Evolutionary conservation across 2,329 filamentous ascomycete genomes (phyloP).

Genomic region (Ceratocystis diversiconidia): DNA sequence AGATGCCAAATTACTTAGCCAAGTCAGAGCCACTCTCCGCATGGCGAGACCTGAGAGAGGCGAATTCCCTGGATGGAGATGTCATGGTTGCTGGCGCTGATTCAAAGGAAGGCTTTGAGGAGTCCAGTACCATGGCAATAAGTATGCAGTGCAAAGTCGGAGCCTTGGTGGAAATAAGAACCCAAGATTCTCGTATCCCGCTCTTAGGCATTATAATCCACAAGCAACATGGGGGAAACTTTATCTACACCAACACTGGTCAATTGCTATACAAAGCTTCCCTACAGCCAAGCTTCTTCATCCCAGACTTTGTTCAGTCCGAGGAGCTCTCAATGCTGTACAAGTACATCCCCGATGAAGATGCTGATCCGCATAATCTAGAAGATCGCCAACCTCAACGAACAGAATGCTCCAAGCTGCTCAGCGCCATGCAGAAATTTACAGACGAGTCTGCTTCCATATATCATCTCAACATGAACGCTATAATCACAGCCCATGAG

Average conservation of each 20-base stretch:
- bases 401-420: constrained; percentile 29
- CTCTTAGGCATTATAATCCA: constrained; percentile 41
- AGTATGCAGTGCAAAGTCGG: constrained; percentile 8
- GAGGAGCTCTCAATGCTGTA: constrained; percentile 29
- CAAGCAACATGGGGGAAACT: constrained; percentile 35
- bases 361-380: background rate
- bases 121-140: background rate
- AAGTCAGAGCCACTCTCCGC: constrained; percentile 10
- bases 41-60: constrained; percentile 12
- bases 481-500: constrained; percentile 33
- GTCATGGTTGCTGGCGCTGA: constrained; percentile 3
- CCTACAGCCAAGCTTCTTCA: constrained; percentile 35
- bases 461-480: constrained; percentile 35
- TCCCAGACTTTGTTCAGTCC: constrained; percentile 32
- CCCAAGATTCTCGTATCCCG: constrained; percentile 30
- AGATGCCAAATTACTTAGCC: constrained; percentile 11
- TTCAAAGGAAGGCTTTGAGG: constrained; percentile 3
- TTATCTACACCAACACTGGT: constrained; percentile 41
- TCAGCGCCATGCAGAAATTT: constrained; percentile 37
- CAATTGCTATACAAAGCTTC: constrained; percentile 33
- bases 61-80: background rate
- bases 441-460: constrained; percentile 29
- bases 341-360: constrained; percentile 19
- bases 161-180: constrained; percentile 21
- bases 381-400: constrained; percentile 31